Base-by-base conservation (phyloP, 2,329 filamentous ascomycete species). In the Byssothecium circinans region DNA sequence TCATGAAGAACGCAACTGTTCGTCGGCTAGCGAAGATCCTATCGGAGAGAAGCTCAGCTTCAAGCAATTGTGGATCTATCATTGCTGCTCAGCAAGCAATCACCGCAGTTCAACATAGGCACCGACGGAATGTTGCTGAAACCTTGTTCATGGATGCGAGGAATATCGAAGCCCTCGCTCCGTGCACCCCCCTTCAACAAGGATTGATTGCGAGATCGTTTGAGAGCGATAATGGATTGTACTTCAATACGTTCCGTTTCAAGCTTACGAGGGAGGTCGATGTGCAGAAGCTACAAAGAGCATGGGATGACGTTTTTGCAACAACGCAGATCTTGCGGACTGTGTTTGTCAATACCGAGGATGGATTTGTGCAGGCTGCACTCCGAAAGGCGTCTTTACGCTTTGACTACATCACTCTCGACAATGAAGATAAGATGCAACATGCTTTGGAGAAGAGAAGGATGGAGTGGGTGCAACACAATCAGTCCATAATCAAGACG, bases 161-260 rank as follows among this genome's bases (percentile, higher is more conserved):
- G 5, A 74, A 83, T 1, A 79, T 96, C 8, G 87, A 94, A 61
- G 81, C 82, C 48, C 81, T 96, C 42, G 83, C 83, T 0, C 91
- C 91, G 3, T 96, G 91, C 64, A 95, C 91, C 1, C 82, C 91
- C 0, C 74, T 96, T 1, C 91, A 96, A 62, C 84, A 92, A 65
- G 91, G 91, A 0, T 92, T 96, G 75, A 83, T 96, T 41, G 86
- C 87, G 5, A 81, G 84, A 40, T 85, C 84, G 19, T 65, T 87
- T 30, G 80, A 82, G 8, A 82, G 75, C 15, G 71, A 78, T 0
- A 65, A 74, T 0, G 75, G 78, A 0, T 72, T 87, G 0, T 96
- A 96, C 64, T 95, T 92, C 68, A 91, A 91, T 47, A 76, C 78
- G 0, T 95, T 96, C 61, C 71, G 70, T 0, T 83, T 92, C 35